Percentiles rank a stretch among this genome's conserved stretches.
Conservation (phyloP, 352 stramenopile genomes). For the Phytophthora lateralis region DNA sequence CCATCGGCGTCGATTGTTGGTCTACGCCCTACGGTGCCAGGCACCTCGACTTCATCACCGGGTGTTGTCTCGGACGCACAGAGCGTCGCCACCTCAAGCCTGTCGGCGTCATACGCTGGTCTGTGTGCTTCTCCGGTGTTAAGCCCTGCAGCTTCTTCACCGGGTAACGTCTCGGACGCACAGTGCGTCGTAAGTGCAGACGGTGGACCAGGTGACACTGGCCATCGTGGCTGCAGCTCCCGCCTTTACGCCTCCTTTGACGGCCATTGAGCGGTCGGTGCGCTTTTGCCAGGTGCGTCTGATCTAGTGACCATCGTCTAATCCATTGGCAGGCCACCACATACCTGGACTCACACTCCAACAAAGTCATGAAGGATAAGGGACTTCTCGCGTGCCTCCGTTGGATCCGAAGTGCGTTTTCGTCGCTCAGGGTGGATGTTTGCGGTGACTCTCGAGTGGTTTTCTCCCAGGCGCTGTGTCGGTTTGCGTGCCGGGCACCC, state of each 20-base stretch:
- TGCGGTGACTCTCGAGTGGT: constrained; percentile 1
- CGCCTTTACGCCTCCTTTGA: neutral
- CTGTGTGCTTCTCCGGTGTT: no score
- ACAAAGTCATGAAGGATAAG: no score
- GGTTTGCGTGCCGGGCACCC: neutral
- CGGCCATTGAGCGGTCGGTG: neutral
- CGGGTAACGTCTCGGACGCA: no score
- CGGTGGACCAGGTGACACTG: neutral
- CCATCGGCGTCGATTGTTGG: neutral
- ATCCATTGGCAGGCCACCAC: no score
- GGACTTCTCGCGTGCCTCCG: neutral
- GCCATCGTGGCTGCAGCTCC: neutral
- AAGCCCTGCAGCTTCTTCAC: no score
- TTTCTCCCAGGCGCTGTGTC: neutral
- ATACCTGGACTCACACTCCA: no score
- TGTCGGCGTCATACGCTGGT: no score
- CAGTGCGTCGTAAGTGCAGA: neutral
- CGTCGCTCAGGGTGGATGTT: neutral
- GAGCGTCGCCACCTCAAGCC: no score
- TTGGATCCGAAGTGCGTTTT: neutral
- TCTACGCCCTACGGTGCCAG: neutral
- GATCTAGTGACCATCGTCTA: neutral
- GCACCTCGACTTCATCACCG: neutral
- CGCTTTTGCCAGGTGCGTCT: neutral
- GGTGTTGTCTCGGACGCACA: neutral